Conservation (phyloP, 2,329 filamentous ascomycete genomes). For the Cryphonectria radicalis region DNA sequence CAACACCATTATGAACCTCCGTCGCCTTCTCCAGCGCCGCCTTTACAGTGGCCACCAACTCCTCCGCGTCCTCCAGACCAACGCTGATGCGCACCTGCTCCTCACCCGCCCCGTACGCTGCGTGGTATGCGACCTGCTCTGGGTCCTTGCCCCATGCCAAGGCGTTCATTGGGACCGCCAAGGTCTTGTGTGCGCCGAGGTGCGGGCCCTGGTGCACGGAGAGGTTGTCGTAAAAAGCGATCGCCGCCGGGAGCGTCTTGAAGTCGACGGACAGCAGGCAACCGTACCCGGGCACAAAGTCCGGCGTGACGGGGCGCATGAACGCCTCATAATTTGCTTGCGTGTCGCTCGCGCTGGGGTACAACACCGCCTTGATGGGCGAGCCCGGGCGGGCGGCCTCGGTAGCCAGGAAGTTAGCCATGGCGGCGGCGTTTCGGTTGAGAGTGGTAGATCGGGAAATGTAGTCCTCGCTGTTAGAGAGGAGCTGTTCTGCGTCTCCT, state of each 20-base stretch:
- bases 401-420: slow-evolving; percentile 49
- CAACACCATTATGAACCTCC: background rate
- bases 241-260: slow-evolving; percentile 42
- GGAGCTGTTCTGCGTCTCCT: slow-evolving; percentile 50
- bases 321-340: slow-evolving; percentile 44
- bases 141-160: slow-evolving; percentile 46
- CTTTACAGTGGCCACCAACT: slow-evolving; percentile 45
- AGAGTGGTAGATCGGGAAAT: slow-evolving; percentile 59
- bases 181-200: slow-evolving; percentile 56
- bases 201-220: slow-evolving; percentile 57
- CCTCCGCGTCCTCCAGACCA: slow-evolving; percentile 50
- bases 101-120: slow-evolving; percentile 43
- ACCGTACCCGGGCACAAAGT: slow-evolving; percentile 58
- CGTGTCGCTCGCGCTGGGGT: slow-evolving; percentile 45
- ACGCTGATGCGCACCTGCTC: slow-evolving; percentile 52
- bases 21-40: slow-evolving; percentile 40
- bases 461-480: slow-evolving; percentile 55
- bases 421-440: slow-evolving; percentile 56
- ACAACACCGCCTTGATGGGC: slow-evolving; percentile 47
- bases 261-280: slow-evolving; percentile 60
- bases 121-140: slow-evolving; percentile 43
- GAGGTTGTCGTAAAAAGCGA: slow-evolving; percentile 54
- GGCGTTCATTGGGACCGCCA: slow-evolving; percentile 53
- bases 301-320: slow-evolving; percentile 44
- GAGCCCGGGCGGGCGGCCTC: slow-evolving; percentile 43